phyloP scores from a whole-genome alignment of 495 filamentous ascomycete genomes.

The Aspergillus panamensis region DNA sequence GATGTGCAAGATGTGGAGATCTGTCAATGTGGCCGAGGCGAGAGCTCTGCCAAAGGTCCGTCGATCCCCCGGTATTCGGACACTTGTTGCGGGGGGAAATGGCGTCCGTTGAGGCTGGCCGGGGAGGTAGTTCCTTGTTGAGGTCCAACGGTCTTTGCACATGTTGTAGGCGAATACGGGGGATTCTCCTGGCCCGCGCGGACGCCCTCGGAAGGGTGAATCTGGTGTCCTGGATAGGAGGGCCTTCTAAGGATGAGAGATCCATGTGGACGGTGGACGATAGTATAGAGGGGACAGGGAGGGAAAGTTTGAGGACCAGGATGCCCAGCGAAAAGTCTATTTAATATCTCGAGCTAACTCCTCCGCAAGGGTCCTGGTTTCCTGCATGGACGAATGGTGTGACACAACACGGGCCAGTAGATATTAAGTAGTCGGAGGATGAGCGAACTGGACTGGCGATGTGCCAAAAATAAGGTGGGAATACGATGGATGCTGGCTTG shows the following conservation, averaged over 20 bases:
- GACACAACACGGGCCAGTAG: too few relatives aligned
- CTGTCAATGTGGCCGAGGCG: background rate
- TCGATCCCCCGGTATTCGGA: constrained; percentile 1
- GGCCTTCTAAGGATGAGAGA: constrained; percentile 41
- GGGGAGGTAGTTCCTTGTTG: constrained; percentile 16
- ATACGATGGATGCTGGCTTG: constrained; percentile 21
- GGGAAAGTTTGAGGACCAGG: background rate
- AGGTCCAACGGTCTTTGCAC: constrained; percentile 3
- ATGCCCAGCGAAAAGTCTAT: background rate
- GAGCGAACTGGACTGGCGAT: constrained; percentile 1
- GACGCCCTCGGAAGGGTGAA: constrained; percentile 6
- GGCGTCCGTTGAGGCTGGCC: constrained; percentile 20
- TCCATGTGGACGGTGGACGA: constrained; percentile 23
- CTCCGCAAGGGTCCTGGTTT: background rate
- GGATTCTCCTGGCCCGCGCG: constrained; percentile 1
- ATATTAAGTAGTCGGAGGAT: constrained; percentile 1
- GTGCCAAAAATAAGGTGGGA: constrained; percentile 22
- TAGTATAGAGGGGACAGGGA: background rate
- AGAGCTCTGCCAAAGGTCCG: constrained; percentile 6
- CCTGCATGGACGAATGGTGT: constrained; percentile 2
- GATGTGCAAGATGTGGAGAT: background rate
- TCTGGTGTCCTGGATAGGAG: constrained; percentile 27
- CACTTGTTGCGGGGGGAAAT: constrained; percentile 8
- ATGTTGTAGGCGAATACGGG: constrained; percentile 14
- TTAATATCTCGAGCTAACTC: background rate